Evolutionary conservation across 2,329 filamentous ascomycete genomes (phyloP).

Genomic region (Chrysosporium keratinophilum): DNA sequence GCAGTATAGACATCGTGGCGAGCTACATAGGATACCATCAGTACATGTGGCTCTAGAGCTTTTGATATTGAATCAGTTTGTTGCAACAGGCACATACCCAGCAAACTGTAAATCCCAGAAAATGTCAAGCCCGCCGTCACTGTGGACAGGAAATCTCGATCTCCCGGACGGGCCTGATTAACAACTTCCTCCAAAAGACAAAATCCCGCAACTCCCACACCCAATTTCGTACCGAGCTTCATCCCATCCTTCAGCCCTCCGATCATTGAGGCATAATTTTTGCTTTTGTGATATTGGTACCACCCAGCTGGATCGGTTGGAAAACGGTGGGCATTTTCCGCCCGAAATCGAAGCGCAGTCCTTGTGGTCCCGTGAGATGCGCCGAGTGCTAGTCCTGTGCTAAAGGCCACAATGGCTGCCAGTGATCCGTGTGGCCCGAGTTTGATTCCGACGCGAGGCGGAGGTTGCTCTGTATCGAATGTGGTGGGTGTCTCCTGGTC

Average conservation of each 20-base stretch:
- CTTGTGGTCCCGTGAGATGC: constrained; percentile 60
- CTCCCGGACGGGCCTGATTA: constrained; percentile 51
- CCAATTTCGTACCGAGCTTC: constrained; percentile 60
- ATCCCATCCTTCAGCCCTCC: constrained; percentile 70
- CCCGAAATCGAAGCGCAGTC: constrained; percentile 74
- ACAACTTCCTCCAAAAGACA: constrained; percentile 77
- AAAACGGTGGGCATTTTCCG: constrained; percentile 90
- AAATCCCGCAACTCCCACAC: constrained; percentile 64
- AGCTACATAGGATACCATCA: constrained; percentile 42
- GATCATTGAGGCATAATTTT: constrained; percentile 79
- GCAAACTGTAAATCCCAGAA: constrained; percentile 75
- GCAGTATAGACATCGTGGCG: constrained; percentile 67
- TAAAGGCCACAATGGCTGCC: constrained; percentile 52
- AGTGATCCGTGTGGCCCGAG: constrained; percentile 56
- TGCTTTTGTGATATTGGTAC: constrained; percentile 98
- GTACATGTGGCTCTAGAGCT: constrained; percentile 9
- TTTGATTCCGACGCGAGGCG: constrained; percentile 49
- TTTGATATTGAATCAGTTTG: background rate
- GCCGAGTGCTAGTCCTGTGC: constrained; percentile 61
- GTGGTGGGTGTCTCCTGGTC: constrained; percentile 18
- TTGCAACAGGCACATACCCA: constrained; percentile 50
- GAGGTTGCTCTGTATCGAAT: constrained; percentile 29
- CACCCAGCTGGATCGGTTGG: constrained; percentile 73
- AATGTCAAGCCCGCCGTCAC: constrained; percentile 73
- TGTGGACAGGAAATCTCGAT: constrained; percentile 68